These are phyloP conservation scores for Lodderomyces elongisporus DNA, from an alignment of 1,139 yeast species.

Conservation along the genomic window DNA sequence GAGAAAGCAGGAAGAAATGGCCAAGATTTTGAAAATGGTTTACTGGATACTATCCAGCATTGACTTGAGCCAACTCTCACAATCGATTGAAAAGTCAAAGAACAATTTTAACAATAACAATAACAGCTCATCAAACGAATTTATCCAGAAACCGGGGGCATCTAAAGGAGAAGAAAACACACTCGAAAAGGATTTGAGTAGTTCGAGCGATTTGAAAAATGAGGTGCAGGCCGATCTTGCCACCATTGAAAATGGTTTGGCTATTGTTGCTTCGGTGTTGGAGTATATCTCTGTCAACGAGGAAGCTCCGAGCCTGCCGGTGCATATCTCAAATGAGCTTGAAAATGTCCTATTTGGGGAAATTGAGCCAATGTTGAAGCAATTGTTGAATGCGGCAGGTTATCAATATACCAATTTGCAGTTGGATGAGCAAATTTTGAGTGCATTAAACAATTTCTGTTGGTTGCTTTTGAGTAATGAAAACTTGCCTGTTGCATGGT, in stretches of 20 bases:
- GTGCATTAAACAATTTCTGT: conserved; percentile 64
- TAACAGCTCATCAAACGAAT: neutral
- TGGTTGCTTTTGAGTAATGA: conserved; percentile 46
- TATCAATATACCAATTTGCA: conserved; percentile 25
- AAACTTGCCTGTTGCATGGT: conserved; percentile 36
- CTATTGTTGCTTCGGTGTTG: conserved; percentile 67
- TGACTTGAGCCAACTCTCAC: conserved; percentile 38
- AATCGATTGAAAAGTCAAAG: conserved; percentile 18
- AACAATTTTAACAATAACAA: conserved; percentile 27
- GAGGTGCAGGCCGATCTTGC: conserved; percentile 53
- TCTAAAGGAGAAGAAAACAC: conserved; percentile 22
- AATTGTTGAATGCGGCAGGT: conserved; percentile 28
- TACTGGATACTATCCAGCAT: conserved; percentile 31
- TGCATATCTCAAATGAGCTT: conserved; percentile 19
- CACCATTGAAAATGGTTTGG: conserved; percentile 66
- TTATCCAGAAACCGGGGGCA: no score
- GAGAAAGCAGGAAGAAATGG: conserved; percentile 20
- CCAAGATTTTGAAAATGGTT: conserved; percentile 20
- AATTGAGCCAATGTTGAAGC: conserved; percentile 37
- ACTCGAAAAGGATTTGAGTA: conserved; percentile 17
- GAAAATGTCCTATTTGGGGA: conserved; percentile 24
- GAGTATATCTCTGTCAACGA: conserved; percentile 48
- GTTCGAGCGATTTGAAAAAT: conserved; percentile 16
- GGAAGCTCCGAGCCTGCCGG: conserved; percentile 17
- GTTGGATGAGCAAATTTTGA: conserved; percentile 51